Evolutionary conservation across 805 yeast species (phyloP), one percentile per base, ranked within the genome.

Genomic region (Starmerella floris): DNA sequence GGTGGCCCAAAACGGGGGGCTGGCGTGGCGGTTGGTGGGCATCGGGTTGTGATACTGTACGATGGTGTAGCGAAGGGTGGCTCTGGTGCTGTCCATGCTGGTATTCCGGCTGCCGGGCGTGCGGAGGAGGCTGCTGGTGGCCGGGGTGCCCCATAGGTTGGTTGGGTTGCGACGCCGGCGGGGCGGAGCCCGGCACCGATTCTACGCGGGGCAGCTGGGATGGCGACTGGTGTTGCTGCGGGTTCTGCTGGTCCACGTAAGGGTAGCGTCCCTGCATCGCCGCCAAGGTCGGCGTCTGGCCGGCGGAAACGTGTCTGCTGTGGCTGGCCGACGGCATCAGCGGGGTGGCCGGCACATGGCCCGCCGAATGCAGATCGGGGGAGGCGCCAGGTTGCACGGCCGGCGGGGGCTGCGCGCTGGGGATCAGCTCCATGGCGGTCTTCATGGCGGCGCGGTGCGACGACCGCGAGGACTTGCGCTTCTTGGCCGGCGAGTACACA

Each of bases 41-140:
- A n/a, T n/a, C n/a, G n/a, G n/a, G n/a, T n/a, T n/a, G n/a, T n/a
- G n/a, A n/a, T n/a, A n/a, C n/a, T n/a, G n/a, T n/a, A n/a, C n/a
- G n/a, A n/a, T n/a, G n/a, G n/a, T n/a, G n/a, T n/a, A n/a, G n/a
- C n/a, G n/a, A n/a, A n/a, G n/a, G n/a, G n/a, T n/a, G n/a, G n/a
- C n/a, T n/a, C n/a, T n/a, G n/a, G n/a, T n/a, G n/a, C n/a, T n/a
- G n/a, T n/a, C n/a, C n/a, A n/a, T n/a, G n/a, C n/a, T n/a, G n/a
- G n/a, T n/a, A 40, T 31, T 37, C 51, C 39, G 20, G 43, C 28
- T 31, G 30, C 21, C 40, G 17, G 30, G 43, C 27, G 16, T 35
- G 43, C 28, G 37, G 50, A 10, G 30, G 10, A 6, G 27, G 17
- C 25, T 35, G 43, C 40, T 30, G 45, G 27, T 9, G 36, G 5